A percentile compares a stretch with the other conserved stretches of the same genome.
phyloP scores from a whole-genome alignment of 108 stramenopile genomes.

The Aureococcus anophagefferens region DNA sequence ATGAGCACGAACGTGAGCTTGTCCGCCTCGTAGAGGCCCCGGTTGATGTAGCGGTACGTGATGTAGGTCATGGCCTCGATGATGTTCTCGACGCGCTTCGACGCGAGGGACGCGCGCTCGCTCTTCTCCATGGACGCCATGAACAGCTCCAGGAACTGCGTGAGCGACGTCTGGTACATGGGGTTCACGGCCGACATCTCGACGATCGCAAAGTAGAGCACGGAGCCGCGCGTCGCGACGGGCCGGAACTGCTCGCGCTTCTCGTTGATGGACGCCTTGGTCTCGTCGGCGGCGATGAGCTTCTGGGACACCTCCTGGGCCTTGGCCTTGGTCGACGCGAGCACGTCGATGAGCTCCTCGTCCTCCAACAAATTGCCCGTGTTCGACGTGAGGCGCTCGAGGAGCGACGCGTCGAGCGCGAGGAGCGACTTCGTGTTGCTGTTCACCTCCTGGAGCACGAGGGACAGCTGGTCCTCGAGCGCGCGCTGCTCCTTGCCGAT shows the following conservation, averaged over 20 bases:
- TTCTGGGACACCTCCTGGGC: constrained; percentile 78
- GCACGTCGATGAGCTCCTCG: constrained; percentile 73
- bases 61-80: constrained; percentile 83
- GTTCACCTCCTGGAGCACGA: constrained; percentile 80
- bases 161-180: constrained; percentile 84
- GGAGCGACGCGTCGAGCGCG: constrained; percentile 64
- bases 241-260: constrained; percentile 83
- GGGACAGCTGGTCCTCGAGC: constrained; percentile 76
- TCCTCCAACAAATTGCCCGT: constrained; percentile 75
- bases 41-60: constrained; percentile 80
- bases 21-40: constrained; percentile 77
- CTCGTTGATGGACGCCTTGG: constrained; percentile 68
- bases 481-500: constrained; percentile 82
- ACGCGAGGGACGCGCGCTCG: constrained; percentile 64
- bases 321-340: constrained; percentile 79
- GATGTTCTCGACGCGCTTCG: constrained; percentile 76
- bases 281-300: constrained; percentile 71
- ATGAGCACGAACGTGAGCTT: constrained; percentile 77
- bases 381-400: constrained; percentile 72
- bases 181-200: constrained; percentile 73
- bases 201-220: constrained; percentile 80
- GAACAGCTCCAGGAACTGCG: constrained; percentile 73
- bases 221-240: constrained; percentile 73
- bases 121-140: constrained; percentile 75
- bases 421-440: constrained; percentile 72